phyloP scores from a whole-genome alignment of 768 basidiomycete species.

The Leccinum fibrillosum region DNA sequence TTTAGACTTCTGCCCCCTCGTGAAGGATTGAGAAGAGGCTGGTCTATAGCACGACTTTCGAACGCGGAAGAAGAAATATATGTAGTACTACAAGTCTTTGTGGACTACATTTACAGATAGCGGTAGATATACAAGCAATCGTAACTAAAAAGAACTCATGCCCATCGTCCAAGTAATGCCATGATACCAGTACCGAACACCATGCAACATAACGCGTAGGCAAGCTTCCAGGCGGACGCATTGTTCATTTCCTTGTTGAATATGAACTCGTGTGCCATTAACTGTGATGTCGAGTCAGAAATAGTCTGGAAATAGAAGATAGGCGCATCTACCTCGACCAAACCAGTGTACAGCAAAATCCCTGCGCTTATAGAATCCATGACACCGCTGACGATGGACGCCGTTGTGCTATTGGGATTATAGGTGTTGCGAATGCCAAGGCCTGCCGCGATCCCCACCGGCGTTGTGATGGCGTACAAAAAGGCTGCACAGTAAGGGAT shows the following conservation, averaged over 20 bases:
- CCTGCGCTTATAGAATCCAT: conserved; percentile 86
- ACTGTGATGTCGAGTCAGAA: conserved; percentile 36
- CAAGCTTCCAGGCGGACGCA: conserved; percentile 59
- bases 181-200: conserved; percentile 82
- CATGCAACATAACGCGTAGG: conserved; percentile 77
- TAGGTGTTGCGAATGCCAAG: conserved; percentile 74
- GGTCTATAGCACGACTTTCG: no score
- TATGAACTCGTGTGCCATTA: conserved; percentile 92
- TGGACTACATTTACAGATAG: background rate
- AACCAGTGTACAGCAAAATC: conserved; percentile 82
- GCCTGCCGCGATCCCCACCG: conserved; percentile 84
- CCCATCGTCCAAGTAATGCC: conserved; percentile 90
- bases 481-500: conserved; percentile 59
- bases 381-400: conserved; percentile 79
- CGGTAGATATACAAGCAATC: background rate
- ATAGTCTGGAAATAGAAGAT: background rate
- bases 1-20: no score
- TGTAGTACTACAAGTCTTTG: background rate
- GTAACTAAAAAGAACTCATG: conserved; percentile 42
- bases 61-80: background rate
- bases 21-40: no score
- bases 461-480: conserved; percentile 76
- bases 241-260: conserved; percentile 85
- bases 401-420: conserved; percentile 73
- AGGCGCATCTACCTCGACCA: conserved; percentile 61